These are phyloP conservation scores for Suhomyces xylopsoci DNA, from an alignment of 805 yeast genomes.

Conservation along the genomic window DNA sequence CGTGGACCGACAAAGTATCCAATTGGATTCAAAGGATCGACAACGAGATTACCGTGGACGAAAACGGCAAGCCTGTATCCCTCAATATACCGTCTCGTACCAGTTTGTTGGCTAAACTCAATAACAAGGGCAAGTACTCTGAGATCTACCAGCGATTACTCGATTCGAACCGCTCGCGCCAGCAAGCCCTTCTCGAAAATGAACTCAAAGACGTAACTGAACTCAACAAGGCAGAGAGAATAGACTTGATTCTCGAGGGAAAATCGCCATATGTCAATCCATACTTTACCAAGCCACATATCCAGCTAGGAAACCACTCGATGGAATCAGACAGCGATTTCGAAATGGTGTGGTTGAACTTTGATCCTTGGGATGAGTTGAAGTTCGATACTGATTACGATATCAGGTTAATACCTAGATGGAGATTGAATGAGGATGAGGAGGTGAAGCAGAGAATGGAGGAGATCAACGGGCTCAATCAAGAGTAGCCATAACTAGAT, in stretches of 20 bases:
- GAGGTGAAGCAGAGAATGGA: not conserved
- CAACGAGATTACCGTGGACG: not conserved
- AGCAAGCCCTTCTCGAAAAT: slow-evolving; percentile 17
- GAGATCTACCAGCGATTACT: slow-evolving; percentile 30
- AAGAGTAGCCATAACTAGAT: not conserved
- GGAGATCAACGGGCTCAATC: not conserved
- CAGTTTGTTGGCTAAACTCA: slow-evolving; percentile 10
- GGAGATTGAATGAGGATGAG: slow-evolving; percentile 8
- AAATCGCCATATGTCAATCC: slow-evolving; percentile 22
- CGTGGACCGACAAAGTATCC: slow-evolving; percentile 29
- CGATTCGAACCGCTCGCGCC: slow-evolving; percentile 20
- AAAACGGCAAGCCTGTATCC: not conserved
- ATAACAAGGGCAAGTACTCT: slow-evolving; percentile 21
- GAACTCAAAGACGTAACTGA: slow-evolving; percentile 34
- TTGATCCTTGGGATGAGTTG: slow-evolving; percentile 47
- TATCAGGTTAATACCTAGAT: slow-evolving; percentile 35
- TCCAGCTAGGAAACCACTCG: slow-evolving; percentile 34
- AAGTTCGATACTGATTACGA: slow-evolving; percentile 37
- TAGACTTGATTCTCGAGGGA: slow-evolving; percentile 35
- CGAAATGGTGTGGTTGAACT: slow-evolving; percentile 41
- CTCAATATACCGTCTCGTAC: not conserved
- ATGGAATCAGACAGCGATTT: slow-evolving; percentile 41
- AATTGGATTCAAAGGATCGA: slow-evolving; percentile 7
- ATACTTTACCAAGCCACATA: slow-evolving; percentile 33
- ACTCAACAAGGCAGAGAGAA: slow-evolving; percentile 34